Evolutionary conservation across 2,329 filamentous ascomycete genomes (phyloP).

Genomic region (Cadophora sp.): DNA sequence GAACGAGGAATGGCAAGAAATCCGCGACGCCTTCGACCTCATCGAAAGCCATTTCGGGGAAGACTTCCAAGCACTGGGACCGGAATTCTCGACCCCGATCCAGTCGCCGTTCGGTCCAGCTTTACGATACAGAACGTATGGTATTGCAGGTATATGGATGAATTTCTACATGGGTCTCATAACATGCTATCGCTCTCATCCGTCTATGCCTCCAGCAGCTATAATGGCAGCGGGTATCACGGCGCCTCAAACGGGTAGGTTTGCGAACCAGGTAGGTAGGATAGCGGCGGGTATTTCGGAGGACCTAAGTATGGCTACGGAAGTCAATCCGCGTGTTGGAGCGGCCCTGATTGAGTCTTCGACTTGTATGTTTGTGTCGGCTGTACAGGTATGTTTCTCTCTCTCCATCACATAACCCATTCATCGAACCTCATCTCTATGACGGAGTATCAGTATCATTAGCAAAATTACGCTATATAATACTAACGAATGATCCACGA

Average conservation of each 20-base stretch:
- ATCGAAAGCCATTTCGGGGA: constrained; percentile 72
- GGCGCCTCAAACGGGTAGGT: constrained; percentile 72
- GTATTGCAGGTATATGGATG: constrained; percentile 87
- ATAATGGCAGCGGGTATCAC: constrained; percentile 83
- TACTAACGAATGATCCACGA: not conserved
- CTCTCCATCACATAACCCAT: not conserved
- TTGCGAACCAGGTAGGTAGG: constrained; percentile 78
- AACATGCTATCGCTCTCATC: constrained; percentile 81
- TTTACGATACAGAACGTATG: constrained; percentile 82
- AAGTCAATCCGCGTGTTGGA: constrained; percentile 78
- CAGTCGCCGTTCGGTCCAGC: constrained; percentile 83
- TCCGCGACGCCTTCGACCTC: constrained; percentile 72
- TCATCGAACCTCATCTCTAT: not conserved
- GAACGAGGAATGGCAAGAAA: constrained; percentile 74
- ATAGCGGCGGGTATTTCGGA: constrained; percentile 76
- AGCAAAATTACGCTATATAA: no score
- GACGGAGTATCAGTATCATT: not conserved
- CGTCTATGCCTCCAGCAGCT: constrained; percentile 87
- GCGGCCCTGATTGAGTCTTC: constrained; percentile 83
- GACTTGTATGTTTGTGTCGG: constrained; percentile 87
- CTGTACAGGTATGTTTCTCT: constrained; percentile 64
- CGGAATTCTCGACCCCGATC: constrained; percentile 67
- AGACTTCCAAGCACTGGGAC: constrained; percentile 76
- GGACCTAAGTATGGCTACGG: constrained; percentile 51
- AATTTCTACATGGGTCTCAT: constrained; percentile 88